Evolutionary conservation across 2,329 filamentous ascomycete genomes (phyloP).

Genomic region (Fusarium graminum): DNA sequence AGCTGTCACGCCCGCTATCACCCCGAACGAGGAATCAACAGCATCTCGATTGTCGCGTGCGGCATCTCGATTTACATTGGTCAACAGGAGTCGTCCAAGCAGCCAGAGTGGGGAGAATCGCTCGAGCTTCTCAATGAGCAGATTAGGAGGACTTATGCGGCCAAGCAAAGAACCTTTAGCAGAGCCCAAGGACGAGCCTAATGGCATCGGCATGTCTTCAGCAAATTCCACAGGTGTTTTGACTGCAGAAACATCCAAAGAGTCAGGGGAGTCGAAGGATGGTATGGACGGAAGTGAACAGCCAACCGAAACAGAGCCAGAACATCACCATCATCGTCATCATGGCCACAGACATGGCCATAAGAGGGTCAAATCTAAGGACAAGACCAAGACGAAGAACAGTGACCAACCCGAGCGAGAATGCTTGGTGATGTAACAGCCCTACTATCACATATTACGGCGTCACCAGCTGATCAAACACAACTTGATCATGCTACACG

Average conservation of each 20-base stretch:
- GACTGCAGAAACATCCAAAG: conserved; percentile 44
- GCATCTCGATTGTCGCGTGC: conserved; percentile 69
- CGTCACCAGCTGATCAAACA: conserved; percentile 1
- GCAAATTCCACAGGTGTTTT: conserved; percentile 47
- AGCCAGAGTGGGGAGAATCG: conserved; percentile 71
- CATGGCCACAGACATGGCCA: conserved; percentile 53
- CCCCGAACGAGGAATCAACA: conserved; percentile 66
- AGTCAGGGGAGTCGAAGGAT: conserved; percentile 34
- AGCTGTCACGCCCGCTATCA: conserved; percentile 58
- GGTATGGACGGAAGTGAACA: conserved; percentile 40
- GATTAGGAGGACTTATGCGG: conserved; percentile 65
- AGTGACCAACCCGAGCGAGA: conserved; percentile 60
- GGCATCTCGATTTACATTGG: conserved; percentile 66
- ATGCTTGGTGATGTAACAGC: conserved; percentile 61
- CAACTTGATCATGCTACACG: conserved; percentile 2
- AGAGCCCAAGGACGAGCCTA: conserved; percentile 46
- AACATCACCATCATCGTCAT: conserved; percentile 40
- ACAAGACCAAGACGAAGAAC: conserved; percentile 55
- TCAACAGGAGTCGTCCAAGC: conserved; percentile 65
- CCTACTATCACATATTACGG: conserved; percentile 1
- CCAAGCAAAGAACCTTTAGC: conserved; percentile 61
- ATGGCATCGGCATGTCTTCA: conserved; percentile 45
- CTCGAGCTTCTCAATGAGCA: conserved; percentile 69
- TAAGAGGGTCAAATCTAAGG: conserved; percentile 56
- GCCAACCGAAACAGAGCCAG: conserved; percentile 40